Evolutionary conservation across 1,139 yeast species (phyloP), one percentile per base, ranked within the genome.

Genomic region (Suhomyces kunorum): DNA sequence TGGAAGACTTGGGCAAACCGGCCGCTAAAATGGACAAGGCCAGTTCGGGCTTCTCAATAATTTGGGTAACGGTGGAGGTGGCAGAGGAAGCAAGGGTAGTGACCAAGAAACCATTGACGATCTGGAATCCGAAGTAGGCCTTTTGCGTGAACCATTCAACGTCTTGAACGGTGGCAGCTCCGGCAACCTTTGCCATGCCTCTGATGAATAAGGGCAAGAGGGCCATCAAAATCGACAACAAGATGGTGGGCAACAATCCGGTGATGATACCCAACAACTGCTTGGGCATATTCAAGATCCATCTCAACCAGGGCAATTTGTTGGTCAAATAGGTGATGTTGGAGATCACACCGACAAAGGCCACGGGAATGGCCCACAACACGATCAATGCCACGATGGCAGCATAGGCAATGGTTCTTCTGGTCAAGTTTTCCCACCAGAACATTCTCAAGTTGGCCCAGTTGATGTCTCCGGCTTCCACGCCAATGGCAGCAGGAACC

Each of bases 341-440:
- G 16, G 98, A 89, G 50, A 92, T 78, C 56, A 83, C 72, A 82
- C 98, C 98, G 41, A 92, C 96, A 61, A 88, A 87, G 2, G 97
- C 96, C 38, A 90, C 97, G 13, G 98, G 98, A 54, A 89, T 74
- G 44, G 96, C 78, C 98, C 98, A 92, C 60, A 89, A 84, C 41
- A 90, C 76, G 38, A 87, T 73, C 50, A 83, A 62, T 4, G 80
- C 71, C 29, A 71, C 58, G 48, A 88, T 76, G 11, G 81, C 79
- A 14, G 82, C 73, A 38, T 71, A 55, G 0, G 96, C 85, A 43
- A 75, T 76, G 19, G 78, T 57, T 33, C 68, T 64, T 66, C 92
- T 76, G 22, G 78, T 63, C 35, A 84, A 62, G 52, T 89, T 74
- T 64, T 85, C 95, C 85, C 89, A 83, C 95, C 96, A 87, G 48